phyloP scores from a whole-genome alignment of 306 rosid genomes.

The Rosa lucieae region DNA sequence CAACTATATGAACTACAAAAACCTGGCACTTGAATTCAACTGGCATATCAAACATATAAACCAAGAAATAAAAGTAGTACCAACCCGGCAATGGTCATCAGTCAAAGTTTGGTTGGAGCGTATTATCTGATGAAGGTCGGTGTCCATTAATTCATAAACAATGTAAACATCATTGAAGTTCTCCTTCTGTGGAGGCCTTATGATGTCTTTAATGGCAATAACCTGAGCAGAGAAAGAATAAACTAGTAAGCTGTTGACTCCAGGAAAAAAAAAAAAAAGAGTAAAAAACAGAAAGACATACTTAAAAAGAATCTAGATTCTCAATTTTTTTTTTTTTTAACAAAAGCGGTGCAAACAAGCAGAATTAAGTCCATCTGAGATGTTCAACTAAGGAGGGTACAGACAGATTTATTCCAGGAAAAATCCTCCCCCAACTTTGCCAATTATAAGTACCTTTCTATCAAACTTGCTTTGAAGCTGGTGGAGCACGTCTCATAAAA shows the following conservation, averaged over 20 bases:
- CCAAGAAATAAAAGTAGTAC: constrained; percentile 29
- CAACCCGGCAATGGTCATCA: constrained; percentile 97
- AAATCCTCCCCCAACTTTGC: too few species aligned
- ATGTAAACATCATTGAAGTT: constrained; percentile 91
- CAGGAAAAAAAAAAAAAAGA: not conserved
- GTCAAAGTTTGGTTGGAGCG: constrained; percentile 78
- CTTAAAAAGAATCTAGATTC: not conserved
- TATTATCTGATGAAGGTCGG: constrained; percentile 92
- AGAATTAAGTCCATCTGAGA: not conserved
- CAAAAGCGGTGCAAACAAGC: not conserved
- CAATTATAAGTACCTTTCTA: too few species aligned
- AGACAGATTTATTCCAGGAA: too few species aligned
- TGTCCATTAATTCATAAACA: constrained; percentile 87
- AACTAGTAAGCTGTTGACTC: constrained; percentile 24
- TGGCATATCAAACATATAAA: constrained; percentile 7
- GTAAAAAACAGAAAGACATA: not conserved
- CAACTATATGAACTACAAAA: not conserved
- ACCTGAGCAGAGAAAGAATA: constrained; percentile 48
- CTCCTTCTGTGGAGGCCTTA: constrained; percentile 86
- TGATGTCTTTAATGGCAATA: constrained; percentile 74
- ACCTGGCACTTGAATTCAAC: not conserved
- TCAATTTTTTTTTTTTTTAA: not conserved
- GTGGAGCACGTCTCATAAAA: too few species aligned
- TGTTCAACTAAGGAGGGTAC: too few species aligned
- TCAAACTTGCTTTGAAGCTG: too few species aligned